Conservation (phyloP, 2,329 filamentous ascomycete genomes). For the Fulvia fulva region DNA sequence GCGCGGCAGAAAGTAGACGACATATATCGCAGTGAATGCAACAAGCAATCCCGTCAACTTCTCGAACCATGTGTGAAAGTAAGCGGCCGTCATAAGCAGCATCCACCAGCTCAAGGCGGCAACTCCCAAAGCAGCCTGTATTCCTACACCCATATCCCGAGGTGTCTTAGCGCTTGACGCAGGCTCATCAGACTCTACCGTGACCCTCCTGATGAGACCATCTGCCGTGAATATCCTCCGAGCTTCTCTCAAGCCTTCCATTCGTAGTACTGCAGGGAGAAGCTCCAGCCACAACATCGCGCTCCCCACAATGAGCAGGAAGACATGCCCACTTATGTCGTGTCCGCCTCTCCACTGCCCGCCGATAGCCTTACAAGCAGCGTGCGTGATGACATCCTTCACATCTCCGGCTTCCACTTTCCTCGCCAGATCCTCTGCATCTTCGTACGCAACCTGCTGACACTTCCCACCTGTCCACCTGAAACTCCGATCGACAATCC, state of each 20-base stretch:
- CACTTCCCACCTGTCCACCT: constrained; percentile 84
- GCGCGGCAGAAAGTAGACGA: constrained; percentile 47
- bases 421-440: constrained; percentile 34
- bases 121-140: constrained; percentile 56
- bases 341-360: constrained; percentile 90
- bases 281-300: constrained; percentile 79
- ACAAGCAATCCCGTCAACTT: constrained; percentile 61
- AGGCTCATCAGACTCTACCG: constrained; percentile 39
- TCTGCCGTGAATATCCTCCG: constrained; percentile 63
- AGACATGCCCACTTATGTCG: constrained; percentile 94
- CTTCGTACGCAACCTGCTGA: constrained; percentile 49
- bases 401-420: constrained; percentile 41
- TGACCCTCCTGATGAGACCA: constrained; percentile 53
- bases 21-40: constrained; percentile 43
- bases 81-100: constrained; percentile 96
- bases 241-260: constrained; percentile 54
- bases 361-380: constrained; percentile 76
- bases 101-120: constrained; percentile 82
- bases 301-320: constrained; percentile 81
- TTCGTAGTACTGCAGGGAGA: constrained; percentile 54
- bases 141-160: constrained; percentile 40
- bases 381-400: constrained; percentile 61
- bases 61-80: constrained; percentile 98
- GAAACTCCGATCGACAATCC: constrained; percentile 86
- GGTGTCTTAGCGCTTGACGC: constrained; percentile 37